Conservation (phyloP, 495 filamentous ascomycete genomes). For the Immersiella caudata region DNA sequence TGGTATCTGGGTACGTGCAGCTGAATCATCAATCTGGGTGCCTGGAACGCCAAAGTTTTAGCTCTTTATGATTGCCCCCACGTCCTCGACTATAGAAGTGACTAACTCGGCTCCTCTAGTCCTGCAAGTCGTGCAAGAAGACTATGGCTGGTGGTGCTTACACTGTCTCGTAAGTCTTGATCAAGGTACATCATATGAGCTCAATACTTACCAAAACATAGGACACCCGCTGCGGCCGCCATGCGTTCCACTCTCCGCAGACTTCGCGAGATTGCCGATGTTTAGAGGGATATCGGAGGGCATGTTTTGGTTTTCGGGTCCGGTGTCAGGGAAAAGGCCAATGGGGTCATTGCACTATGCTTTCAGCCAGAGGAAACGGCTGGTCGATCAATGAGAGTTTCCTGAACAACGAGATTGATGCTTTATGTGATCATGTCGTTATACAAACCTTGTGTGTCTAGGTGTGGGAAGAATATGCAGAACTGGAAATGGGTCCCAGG, state of each 20-base stretch:
- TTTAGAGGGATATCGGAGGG: conserved; percentile 56
- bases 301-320: conserved; percentile 38
- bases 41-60: neutral
- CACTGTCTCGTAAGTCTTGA: conserved; percentile 83
- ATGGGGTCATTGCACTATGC: conserved; percentile 39
- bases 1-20: conserved; percentile 76
- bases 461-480: conserved; percentile 17
- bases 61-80: conserved; percentile 2
- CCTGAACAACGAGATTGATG: conserved; percentile 37
- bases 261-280: conserved; percentile 97
- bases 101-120: conserved; percentile 29
- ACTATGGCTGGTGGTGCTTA: conserved; percentile 95
- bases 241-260: conserved; percentile 96
- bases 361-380: conserved; percentile 39
- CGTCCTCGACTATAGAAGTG: neutral
- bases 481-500: conserved; percentile 22
- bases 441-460: conserved; percentile 16
- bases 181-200: neutral
- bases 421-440: conserved; percentile 28
- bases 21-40: neutral
- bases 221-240: conserved; percentile 93
- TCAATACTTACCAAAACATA: conserved; percentile 44
- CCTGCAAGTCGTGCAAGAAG: conserved; percentile 92
- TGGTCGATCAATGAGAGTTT: conserved; percentile 41
- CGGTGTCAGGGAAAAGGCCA: conserved; percentile 46